Conservation (phyloP, 2,329 filamentous ascomycete genomes). For the Apiospora sp. region DNA sequence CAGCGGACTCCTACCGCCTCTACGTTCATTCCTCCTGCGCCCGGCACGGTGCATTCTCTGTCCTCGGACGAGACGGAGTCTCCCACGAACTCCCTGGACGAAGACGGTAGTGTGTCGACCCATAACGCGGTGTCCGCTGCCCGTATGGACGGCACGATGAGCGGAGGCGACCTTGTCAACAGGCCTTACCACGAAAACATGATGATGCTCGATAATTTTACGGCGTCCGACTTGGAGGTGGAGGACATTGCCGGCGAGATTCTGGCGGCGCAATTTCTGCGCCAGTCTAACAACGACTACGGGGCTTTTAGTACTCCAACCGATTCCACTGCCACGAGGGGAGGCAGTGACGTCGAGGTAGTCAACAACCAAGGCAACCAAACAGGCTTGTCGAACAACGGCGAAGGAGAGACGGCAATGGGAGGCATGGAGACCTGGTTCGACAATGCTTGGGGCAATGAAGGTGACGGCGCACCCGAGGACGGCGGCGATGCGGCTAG, state of each 20-base stretch:
- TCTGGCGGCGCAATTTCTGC: conserved; percentile 42
- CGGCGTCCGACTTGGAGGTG: conserved; percentile 37
- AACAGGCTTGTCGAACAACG: not conserved
- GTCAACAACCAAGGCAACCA: conserved; percentile 22
- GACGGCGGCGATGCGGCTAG: not conserved
- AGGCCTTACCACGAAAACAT: not conserved
- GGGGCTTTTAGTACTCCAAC: conserved; percentile 24
- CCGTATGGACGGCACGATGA: conserved; percentile 24
- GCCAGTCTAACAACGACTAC: conserved; percentile 34
- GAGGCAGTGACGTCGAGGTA: not conserved
- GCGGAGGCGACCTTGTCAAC: conserved; percentile 31
- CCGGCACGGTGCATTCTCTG: conserved; percentile 40
- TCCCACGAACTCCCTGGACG: conserved; percentile 32
- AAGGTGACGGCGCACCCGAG: conserved; percentile 33
- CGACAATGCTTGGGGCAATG: conserved; percentile 45
- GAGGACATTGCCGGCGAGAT: conserved; percentile 43
- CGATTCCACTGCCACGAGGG: conserved; percentile 23
- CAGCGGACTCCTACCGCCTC: not conserved
- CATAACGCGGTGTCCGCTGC: not conserved
- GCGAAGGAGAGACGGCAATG: conserved; percentile 36
- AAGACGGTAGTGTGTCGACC: not conserved
- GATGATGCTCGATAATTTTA: conserved; percentile 33
- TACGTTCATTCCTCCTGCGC: conserved; percentile 8
- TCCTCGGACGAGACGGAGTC: conserved; percentile 41
- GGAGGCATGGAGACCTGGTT: conserved; percentile 47